Percentiles rank a stretch among this genome's conserved stretches.
Evolutionary conservation across 2,329 filamentous ascomycete species (phyloP).

Genomic region (Penicillium sp.): DNA sequence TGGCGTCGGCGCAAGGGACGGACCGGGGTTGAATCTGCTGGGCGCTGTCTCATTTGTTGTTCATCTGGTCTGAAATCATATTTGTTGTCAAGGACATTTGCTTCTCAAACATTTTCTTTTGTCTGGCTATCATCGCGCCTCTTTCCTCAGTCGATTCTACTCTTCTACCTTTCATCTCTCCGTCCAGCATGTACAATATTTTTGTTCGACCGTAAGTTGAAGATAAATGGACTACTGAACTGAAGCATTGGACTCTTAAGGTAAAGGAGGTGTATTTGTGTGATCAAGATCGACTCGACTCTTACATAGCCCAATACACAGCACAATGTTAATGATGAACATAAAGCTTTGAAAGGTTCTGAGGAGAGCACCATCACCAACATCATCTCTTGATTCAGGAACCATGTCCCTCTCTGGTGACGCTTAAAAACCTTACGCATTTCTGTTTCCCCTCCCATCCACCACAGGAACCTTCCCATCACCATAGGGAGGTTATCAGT

Average conservation of each 20-base stretch:
- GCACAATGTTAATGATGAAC: no score
- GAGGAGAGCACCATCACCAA: no score
- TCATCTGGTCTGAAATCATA: background rate
- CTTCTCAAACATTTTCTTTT: background rate
- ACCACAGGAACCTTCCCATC: no score
- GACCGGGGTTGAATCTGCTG: slow-evolving; percentile 12
- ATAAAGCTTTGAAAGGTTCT: no score
- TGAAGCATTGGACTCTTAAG: background rate
- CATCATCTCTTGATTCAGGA: no score
- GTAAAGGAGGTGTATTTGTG: background rate
- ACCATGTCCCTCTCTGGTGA: no score
- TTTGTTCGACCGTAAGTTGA: slow-evolving; percentile 9
- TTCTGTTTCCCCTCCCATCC: no score
- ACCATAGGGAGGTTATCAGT: no score
- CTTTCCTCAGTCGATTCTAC: slow-evolving; percentile 1
- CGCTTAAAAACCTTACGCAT: no score
- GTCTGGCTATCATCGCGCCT: background rate
- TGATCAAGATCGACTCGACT: no score
- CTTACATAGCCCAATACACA: no score
- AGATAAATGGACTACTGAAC: slow-evolving; percentile 2
- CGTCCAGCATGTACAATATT: slow-evolving; percentile 24
- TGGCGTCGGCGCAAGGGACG: slow-evolving; percentile 18
- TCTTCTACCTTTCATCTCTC: background rate
- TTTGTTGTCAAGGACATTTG: background rate
- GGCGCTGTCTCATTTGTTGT: background rate